Evolutionary conservation across 1,284 basidiomycete species (phyloP).

Genomic region (Cutaneotrichosporon mucoides): DNA sequence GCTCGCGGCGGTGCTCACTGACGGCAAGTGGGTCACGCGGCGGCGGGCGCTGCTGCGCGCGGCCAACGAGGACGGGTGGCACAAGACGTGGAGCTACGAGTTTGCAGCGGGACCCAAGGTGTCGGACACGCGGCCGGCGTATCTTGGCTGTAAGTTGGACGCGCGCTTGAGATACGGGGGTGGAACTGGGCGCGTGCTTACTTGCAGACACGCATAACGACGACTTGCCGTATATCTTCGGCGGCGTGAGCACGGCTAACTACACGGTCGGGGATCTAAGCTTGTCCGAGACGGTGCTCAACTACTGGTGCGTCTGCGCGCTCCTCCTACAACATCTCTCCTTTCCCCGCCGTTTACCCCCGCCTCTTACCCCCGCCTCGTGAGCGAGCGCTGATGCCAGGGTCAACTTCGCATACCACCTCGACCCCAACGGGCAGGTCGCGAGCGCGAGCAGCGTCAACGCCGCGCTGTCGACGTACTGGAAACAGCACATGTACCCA

Average conservation of each 20-base stretch:
- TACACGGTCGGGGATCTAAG: slow-evolving; percentile 23
- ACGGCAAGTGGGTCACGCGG: slow-evolving; percentile 29
- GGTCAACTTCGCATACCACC: slow-evolving; percentile 45
- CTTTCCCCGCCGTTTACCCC: too few species aligned
- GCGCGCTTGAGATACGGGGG: too few species aligned
- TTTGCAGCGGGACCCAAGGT: background rate
- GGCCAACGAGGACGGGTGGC: slow-evolving; percentile 23
- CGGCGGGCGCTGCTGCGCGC: slow-evolving; percentile 30
- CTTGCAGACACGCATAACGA: slow-evolving; percentile 16
- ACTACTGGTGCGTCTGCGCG: slow-evolving; percentile 36
- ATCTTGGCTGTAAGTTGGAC: background rate
- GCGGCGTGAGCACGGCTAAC: slow-evolving; percentile 8
- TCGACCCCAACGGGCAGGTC: slow-evolving; percentile 1
- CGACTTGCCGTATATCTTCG: slow-evolving; percentile 33
- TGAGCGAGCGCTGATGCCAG: slow-evolving; percentile 12
- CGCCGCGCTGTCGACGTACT: background rate
- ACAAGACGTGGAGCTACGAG: slow-evolving; percentile 34
- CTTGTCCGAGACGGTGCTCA: slow-evolving; percentile 27
- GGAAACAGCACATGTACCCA: background rate
- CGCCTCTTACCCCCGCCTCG: too few species aligned
- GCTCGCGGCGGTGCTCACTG: slow-evolving; percentile 28
- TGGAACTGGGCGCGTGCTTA: background rate
- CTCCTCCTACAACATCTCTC: too few species aligned
- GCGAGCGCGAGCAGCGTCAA: background rate
- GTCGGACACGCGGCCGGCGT: background rate